Evolutionary conservation across 2,329 filamentous ascomycete species (phyloP).

Genomic region (Emmonsiellopsis sp.): DNA sequence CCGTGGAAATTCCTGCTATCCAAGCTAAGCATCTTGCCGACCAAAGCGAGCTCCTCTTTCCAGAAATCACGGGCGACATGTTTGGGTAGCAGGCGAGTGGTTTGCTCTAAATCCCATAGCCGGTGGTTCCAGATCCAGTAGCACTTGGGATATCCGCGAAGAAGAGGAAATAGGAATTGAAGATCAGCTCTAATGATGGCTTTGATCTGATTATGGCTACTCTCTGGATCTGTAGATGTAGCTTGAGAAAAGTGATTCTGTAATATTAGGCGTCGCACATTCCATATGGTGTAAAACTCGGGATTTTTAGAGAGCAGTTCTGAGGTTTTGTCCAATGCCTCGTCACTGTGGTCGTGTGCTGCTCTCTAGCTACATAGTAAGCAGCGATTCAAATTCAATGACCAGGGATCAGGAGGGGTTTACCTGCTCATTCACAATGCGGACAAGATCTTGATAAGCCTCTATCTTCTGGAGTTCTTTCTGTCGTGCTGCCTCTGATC

Average conservation of each 20-base stretch:
- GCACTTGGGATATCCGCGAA: constrained; percentile 85
- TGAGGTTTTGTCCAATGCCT: constrained; percentile 34
- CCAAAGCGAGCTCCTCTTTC: constrained; percentile 72
- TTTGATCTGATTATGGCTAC: constrained; percentile 33
- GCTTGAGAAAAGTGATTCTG: constrained; percentile 45
- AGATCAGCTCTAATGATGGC: constrained; percentile 64
- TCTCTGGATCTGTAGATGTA: constrained; percentile 5
- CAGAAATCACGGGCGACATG: constrained; percentile 57
- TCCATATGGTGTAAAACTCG: constrained; percentile 42
- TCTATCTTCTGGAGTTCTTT: constrained; percentile 67
- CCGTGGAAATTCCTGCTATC: constrained; percentile 94
- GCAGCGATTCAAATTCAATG: background rate
- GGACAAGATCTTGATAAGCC: constrained; percentile 63
- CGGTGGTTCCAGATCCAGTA: constrained; percentile 99
- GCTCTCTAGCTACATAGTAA: constrained; percentile 22
- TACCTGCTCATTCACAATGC: constrained; percentile 58
- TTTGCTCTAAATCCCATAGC: constrained; percentile 69
- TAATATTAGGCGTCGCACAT: constrained; percentile 57
- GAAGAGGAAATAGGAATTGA: constrained; percentile 69
- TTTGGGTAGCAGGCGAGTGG: constrained; percentile 52
- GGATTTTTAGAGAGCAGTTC: constrained; percentile 37
- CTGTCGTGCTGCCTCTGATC: constrained; percentile 60
- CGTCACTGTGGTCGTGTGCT: constrained; percentile 30
- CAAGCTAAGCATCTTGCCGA: constrained; percentile 75
- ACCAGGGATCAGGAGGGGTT: background rate